A percentile compares a stretch with the other conserved stretches of the same genome.
Conservation (phyloP, 164 flowering plant genomes). For the Vitis labrusca region DNA sequence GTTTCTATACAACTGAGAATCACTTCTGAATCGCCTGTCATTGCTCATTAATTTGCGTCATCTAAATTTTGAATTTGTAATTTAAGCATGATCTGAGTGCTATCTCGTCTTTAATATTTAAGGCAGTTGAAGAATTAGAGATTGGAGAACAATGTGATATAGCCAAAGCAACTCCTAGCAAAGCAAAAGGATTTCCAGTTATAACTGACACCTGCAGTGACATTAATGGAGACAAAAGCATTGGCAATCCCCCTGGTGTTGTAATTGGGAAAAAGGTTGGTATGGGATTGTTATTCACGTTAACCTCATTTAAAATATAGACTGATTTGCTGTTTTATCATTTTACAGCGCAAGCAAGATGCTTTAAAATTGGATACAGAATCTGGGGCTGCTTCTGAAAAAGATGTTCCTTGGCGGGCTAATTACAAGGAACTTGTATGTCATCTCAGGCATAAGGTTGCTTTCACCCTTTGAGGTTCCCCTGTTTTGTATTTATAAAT, state of each 20-base stretch:
- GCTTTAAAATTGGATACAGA: conserved; percentile 41
- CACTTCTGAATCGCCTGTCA: too few relatives aligned
- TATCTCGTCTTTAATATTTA: not conserved
- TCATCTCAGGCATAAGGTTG: conserved; percentile 77
- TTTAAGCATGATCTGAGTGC: too few relatives aligned
- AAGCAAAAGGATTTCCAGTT: conserved; percentile 63
- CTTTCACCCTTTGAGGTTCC: not conserved
- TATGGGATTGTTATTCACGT: not conserved
- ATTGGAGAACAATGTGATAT: conserved; percentile 68
- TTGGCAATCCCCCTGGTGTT: not conserved
- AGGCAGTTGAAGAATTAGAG: conserved; percentile 31
- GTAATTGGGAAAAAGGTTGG: conserved; percentile 68
- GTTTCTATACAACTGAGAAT: too few relatives aligned
- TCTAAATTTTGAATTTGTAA: too few relatives aligned
- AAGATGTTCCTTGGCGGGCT: conserved; percentile 76
- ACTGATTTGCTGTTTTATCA: too few relatives aligned
- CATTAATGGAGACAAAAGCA: conserved; percentile 11
- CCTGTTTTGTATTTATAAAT: too few relatives aligned
- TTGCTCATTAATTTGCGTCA: too few relatives aligned
- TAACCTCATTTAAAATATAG: conserved; percentile 1
- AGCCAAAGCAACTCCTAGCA: conserved; percentile 59
- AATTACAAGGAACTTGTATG: conserved; percentile 81
- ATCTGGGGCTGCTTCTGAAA: conserved; percentile 27
- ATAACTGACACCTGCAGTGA: conserved; percentile 21
- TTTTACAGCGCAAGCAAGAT: conserved; percentile 60